A percentile compares a stretch with the other conserved stretches of the same genome.
phyloP scores from a whole-genome alignment of 1,139 yeast species.

The Saccharomyces hybrid region DNA sequence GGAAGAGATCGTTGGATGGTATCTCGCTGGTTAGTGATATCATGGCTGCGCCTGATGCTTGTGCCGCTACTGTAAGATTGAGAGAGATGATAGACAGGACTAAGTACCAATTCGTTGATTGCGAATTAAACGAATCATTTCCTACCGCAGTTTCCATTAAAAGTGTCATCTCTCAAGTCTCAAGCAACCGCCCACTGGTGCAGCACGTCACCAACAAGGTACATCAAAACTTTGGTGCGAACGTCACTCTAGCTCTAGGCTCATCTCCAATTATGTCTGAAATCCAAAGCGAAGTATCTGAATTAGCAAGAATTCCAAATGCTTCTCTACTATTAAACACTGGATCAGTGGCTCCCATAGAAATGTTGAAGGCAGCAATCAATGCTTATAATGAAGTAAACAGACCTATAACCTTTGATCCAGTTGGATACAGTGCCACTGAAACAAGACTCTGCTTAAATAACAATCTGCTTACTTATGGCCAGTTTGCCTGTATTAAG shows the following conservation, averaged over 20 bases:
- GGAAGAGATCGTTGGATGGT: conserved; percentile 56
- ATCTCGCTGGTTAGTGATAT: conserved; percentile 82
- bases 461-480: conserved; percentile 44
- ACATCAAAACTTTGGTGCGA: conserved; percentile 85
- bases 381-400: conserved; percentile 49
- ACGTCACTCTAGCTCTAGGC: conserved; percentile 78
- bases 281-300: conserved; percentile 56
- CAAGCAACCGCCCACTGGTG: conserved; percentile 46
- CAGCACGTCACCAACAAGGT: conserved; percentile 88
- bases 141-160: conserved; percentile 6
- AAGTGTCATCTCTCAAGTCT: conserved; percentile 15
- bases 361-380: conserved; percentile 47
- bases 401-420: conserved; percentile 71
- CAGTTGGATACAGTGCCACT: conserved; percentile 89
- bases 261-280: conserved; percentile 94
- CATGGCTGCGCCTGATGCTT: conserved; percentile 62
- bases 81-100: conserved; percentile 15
- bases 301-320: conserved; percentile 50
- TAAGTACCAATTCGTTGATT: conserved; percentile 11
- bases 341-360: conserved; percentile 56
- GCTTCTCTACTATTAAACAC: conserved; percentile 61
- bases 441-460: conserved; percentile 46
- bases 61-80: conserved; percentile 41
- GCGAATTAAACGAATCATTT: conserved; percentile 7
- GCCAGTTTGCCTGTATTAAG: conserved; percentile 65